Conservation (phyloP, 2,329 filamentous ascomycete species). For the Zelopaecilomyces penicillatus region DNA sequence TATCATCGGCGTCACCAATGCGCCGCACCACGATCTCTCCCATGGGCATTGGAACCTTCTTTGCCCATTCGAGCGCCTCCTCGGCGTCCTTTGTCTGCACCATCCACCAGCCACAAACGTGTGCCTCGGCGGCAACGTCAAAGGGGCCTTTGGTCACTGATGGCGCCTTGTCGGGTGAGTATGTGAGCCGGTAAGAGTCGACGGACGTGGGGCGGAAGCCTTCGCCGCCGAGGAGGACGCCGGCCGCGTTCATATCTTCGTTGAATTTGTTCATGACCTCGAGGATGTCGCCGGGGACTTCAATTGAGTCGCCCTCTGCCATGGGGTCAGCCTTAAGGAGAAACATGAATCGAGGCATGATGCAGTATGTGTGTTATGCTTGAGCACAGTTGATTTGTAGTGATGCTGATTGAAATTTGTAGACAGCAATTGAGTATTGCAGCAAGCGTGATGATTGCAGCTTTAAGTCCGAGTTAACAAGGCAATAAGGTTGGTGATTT, state of each 20-base stretch:
- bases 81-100: conserved; percentile 19
- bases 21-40: conserved; percentile 18
- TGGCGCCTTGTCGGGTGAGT: conserved; percentile 12
- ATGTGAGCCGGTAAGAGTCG: conserved; percentile 20
- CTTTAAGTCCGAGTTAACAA: too few species aligned
- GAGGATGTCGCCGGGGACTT: conserved; percentile 14
- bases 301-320: conserved; percentile 12
- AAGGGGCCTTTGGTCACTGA: conserved; percentile 21
- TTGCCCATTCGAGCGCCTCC: conserved; percentile 23
- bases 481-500: too few species aligned
- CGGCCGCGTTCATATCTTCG: conserved; percentile 17
- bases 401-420: too few species aligned
- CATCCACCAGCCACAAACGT: conserved; percentile 25
- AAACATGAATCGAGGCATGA: conserved; percentile 22
- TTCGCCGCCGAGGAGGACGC: conserved; percentile 19
- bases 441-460: too few species aligned
- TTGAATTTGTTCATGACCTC: conserved; percentile 20
- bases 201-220: conserved; percentile 18
- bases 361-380: not conserved
- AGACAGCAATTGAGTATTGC: too few species aligned
- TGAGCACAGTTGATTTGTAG: too few species aligned
- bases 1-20: conserved; percentile 15
- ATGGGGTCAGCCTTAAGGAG: conserved; percentile 20
- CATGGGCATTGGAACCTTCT: conserved; percentile 19
- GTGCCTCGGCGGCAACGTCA: conserved; percentile 15